Evolutionary conservation across 2,329 filamentous ascomycete species (phyloP), one percentile per base, ranked within the genome.

Genomic region (Xylaria arbuscula): DNA sequence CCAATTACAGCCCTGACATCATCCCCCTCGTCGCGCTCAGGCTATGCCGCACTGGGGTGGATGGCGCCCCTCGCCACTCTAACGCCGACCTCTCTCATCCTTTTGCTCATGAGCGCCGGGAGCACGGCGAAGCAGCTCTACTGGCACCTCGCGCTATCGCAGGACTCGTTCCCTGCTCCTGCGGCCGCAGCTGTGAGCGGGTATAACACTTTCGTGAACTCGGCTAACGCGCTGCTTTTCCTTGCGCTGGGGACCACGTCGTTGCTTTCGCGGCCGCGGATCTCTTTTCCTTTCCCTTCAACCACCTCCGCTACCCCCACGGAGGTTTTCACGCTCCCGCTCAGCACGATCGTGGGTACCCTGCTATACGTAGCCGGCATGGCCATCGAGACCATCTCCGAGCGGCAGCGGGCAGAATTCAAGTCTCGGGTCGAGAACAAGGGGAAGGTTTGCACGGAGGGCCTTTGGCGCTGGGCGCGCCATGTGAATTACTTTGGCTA

Each of bases 201-300:
- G 1, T 88, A 86, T 81, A 90, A 91, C 76, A 82, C 83, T 0
- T 42, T 86, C 10, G 75, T 84, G 74, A 90, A 90, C 79, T 81
- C 81, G n/a, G 15, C 84, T 36, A 89, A 86, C 76, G 82, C 83
- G 0, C 81, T 90, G 15, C 79, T 89, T 17, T 85, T 88, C 71
- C 77, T 87, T 38, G 81, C 82, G 48, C 75, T 81, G 2, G 78
- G 82, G 17, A 87, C 85, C 0, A 87, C 84, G 2, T 76, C 78
- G 0, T 70, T 78, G 5, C 68, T 71, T 28, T 77, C 73, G n/a
- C 45, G n/a, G n/a, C 73, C 71, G 2, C 67, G 66, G 0, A 62
- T 72, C 19, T 50, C 63, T 5, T 47, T 64, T 78, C 17, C 83
- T 28, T 28, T 28, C 80, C 68, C 38, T 0, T 11, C 38, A 13